phyloP scores from a whole-genome alignment of 805 yeast genomes.

The Nakazawaea molendinolei region DNA sequence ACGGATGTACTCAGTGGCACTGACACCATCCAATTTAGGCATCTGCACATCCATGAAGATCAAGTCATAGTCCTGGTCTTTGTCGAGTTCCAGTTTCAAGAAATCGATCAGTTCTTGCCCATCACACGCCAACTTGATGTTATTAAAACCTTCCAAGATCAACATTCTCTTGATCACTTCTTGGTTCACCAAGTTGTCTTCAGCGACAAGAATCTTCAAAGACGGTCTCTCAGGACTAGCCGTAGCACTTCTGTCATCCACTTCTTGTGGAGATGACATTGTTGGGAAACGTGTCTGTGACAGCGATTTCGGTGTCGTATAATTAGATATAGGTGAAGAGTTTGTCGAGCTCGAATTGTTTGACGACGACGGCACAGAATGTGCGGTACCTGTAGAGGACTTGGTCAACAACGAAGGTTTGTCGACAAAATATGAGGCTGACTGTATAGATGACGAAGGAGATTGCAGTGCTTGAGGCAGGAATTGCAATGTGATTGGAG shows the following conservation, averaged over 20 bases:
- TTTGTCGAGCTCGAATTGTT: too few relatives aligned
- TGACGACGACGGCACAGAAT: conserved; percentile 20
- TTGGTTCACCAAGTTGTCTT: conserved; percentile 90
- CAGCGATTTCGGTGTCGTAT: background rate
- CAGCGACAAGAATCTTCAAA: conserved; percentile 73
- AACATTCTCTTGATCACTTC: conserved; percentile 90
- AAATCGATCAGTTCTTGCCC: conserved; percentile 82
- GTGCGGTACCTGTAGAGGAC: conserved; percentile 48
- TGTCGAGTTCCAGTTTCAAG: conserved; percentile 41
- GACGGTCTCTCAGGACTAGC: conserved; percentile 19
- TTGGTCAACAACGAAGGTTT: conserved; percentile 39
- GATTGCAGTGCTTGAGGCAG: conserved; percentile 4
- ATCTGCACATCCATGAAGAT: conserved; percentile 95
- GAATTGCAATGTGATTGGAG: conserved; percentile 6
- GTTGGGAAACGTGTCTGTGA: background rate
- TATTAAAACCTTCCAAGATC: conserved; percentile 67
- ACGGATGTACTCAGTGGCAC: conserved; percentile 73
- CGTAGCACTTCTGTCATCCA: background rate
- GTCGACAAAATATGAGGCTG: conserved; percentile 23
- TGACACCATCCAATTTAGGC: conserved; percentile 87
- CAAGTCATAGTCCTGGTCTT: conserved; percentile 48
- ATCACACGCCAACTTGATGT: conserved; percentile 76
- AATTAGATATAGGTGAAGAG: too few relatives aligned
- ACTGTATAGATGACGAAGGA: conserved; percentile 9
- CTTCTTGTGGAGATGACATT: conserved; percentile 6